These are phyloP conservation scores for Cordyceps farinosa DNA, from an alignment of 2,329 filamentous ascomycete species.

Conservation along the genomic window DNA sequence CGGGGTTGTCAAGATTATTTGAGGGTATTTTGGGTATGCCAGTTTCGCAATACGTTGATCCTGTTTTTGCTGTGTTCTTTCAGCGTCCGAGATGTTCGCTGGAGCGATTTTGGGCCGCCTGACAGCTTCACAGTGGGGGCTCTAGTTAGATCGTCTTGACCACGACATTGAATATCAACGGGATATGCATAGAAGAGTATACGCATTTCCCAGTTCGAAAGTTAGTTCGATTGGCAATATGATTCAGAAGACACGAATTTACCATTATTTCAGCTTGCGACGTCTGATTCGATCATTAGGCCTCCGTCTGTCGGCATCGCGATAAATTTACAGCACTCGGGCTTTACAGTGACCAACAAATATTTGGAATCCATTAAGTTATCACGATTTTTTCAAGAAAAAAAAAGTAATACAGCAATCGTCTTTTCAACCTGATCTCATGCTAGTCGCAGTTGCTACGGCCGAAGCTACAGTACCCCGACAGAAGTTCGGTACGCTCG, in stretches of 20 bases:
- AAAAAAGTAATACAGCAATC: not conserved
- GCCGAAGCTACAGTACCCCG: not conserved
- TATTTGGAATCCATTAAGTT: too few relatives aligned
- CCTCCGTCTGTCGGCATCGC: too few relatives aligned
- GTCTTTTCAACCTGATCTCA: not conserved
- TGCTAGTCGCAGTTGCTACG: not conserved
- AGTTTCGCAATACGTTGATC: not conserved
- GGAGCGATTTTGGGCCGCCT: not conserved
- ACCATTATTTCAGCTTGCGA: too few relatives aligned
- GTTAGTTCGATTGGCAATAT: too few relatives aligned
- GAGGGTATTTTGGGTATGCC: too few relatives aligned
- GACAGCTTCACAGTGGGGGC: not conserved
- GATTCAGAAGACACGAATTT: too few relatives aligned
- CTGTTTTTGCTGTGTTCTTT: not conserved
- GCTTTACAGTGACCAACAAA: not conserved
- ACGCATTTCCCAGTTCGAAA: too few relatives aligned
- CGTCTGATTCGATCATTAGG: too few relatives aligned
- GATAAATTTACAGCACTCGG: not conserved
- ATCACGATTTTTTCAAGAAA: too few relatives aligned
- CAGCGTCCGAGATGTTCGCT: not conserved
- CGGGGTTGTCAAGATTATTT: too few relatives aligned
- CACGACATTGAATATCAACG: not conserved
- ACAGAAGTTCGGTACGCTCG: not conserved
- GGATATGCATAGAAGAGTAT: too few relatives aligned
- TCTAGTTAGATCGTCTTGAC: not conserved